Conservation (phyloP, 2,329 filamentous ascomycete genomes). For the Penicillium corylophilum region DNA sequence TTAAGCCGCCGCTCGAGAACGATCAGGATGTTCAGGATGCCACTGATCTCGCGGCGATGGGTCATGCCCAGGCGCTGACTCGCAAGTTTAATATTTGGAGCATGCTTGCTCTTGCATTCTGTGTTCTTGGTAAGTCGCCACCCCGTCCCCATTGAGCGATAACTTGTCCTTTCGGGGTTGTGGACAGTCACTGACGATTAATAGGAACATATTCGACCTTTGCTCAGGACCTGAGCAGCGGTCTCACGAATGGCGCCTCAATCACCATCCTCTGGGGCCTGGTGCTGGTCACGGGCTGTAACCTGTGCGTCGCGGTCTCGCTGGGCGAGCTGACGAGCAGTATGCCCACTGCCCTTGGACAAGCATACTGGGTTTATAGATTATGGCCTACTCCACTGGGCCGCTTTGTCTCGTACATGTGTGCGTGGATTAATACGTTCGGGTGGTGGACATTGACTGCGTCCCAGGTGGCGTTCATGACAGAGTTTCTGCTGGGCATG, state of each 20-base stretch:
- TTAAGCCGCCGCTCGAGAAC: slow-evolving; percentile 30
- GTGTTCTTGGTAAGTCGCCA: slow-evolving; percentile 46
- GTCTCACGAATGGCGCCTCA: slow-evolving; percentile 56
- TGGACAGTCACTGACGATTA: too few relatives aligned
- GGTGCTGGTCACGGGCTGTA: slow-evolving; percentile 53
- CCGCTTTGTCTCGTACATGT: slow-evolving; percentile 56
- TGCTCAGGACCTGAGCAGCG: slow-evolving; percentile 53
- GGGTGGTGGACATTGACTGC: slow-evolving; percentile 60
- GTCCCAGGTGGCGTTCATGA: slow-evolving; percentile 59
- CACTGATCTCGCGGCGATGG: slow-evolving; percentile 41
- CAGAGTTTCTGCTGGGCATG: slow-evolving; percentile 58
- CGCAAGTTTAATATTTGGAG: slow-evolving; percentile 56
- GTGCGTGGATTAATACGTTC: slow-evolving; percentile 61
- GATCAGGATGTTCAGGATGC: slow-evolving; percentile 43
- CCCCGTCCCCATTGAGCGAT: background rate
- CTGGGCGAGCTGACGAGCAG: slow-evolving; percentile 57
- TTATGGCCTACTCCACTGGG: slow-evolving; percentile 43
- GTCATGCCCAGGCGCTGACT: slow-evolving; percentile 44
- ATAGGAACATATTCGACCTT: slow-evolving; percentile 57
- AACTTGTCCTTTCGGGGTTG: too few relatives aligned
- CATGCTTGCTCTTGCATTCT: slow-evolving; percentile 59
- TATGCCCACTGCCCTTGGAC: slow-evolving; percentile 61
- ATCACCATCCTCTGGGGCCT: slow-evolving; percentile 58
- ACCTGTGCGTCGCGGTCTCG: slow-evolving; percentile 55
- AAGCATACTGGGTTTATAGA: slow-evolving; percentile 58